Base-by-base conservation (phyloP, 2,329 filamentous ascomycete species). In the Oidium heveae region DNA sequence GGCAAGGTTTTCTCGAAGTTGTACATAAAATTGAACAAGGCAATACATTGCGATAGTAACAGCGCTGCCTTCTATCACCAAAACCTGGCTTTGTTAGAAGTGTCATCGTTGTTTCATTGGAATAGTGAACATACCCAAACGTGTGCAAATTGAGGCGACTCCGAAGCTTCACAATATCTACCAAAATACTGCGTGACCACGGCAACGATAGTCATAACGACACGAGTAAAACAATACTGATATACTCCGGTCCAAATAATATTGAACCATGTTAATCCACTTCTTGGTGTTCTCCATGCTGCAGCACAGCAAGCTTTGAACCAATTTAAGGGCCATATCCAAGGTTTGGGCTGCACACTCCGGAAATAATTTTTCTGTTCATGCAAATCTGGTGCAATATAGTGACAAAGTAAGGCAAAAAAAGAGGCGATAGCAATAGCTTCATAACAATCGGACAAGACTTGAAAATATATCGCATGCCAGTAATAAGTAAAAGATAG, bases 221-320 rank as follows among this genome's bases (percentile, higher is more conserved):
- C 81, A 49, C 84, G 78, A 58, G 89, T 77, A 62, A 89, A 80
- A 68, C 84, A 87, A 68, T 91, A 93, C 63, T 93, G 86, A 67
- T 88, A 93, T 55, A 91, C 74, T 54, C 81, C 80, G 50, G 84
- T 74, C 83, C 83, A 91, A 60, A 88, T 74, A 57, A 88, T 79
- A 65, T 94, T 94, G 69, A 93, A 93, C 85, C 85, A 91, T 0
- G 86, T 93, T 65, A 93, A 69, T 0, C 86, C 86, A 66, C 82
- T 91, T 59, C 75, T 72, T 0, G 86, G 86, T n/a, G 74, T 82
- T 60, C 84, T 74, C 72, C 84, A 81, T 28, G 74, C 72, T 0
- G 85, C 84, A 54, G 75, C 70, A 55, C 78, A 83, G 64, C 79
- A 84, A 62, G 75, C 79, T 59, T 79, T 76, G 57, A 84, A 71